Evolutionary conservation across 441 rosid species (phyloP), one percentile per base, ranked within the genome.

Genomic region (Hypseocharis bilobata): DNA sequence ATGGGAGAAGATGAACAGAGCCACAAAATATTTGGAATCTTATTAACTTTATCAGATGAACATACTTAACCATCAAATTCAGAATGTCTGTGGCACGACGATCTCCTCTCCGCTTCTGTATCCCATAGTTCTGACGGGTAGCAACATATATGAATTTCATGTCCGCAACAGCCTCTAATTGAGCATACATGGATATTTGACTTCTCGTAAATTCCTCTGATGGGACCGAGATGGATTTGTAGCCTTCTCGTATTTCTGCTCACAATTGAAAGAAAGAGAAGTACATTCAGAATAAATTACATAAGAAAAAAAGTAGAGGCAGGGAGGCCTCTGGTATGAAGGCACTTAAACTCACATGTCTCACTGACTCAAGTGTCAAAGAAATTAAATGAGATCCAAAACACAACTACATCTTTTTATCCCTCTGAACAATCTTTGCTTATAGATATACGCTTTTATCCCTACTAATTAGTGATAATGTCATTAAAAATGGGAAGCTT

Each of bases 31-130:
- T 27, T 54, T n/a, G 11, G 49, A 4, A 10, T 44, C 58, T 64
- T 59, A 38, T 72, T 54, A 27, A 34, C 45, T 64, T 70, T 40
- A 63, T 66, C 14, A 70, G 74, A 30, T 42, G 65, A 62, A 76
- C 96, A 66, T 88, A 93, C 99, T 93, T 93, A 68, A 93, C 93
- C 97, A 94, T 91, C 83, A 91, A 83, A 73, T 94, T 94, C 55
- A 94, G 83, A 63, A 94, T 94, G 75, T 94, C 96, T 8, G 97
- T 91, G 72, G 97, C 99, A 77, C 86, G 85, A 2, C 96, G 86
- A 81, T 94, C 97, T 68, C 99, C 94, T 74, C 80, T 87, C 62
- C 92, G 80, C 85, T 91, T 93, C 80, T 86, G 94, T 77, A 88
- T 94, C 72, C 99, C 99, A 66, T 89, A 91, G 76, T 77, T 89